Evolutionary conservation across 371 early-diverging fungal species (phyloP).

Genomic region (Gilbertella persicaria): DNA sequence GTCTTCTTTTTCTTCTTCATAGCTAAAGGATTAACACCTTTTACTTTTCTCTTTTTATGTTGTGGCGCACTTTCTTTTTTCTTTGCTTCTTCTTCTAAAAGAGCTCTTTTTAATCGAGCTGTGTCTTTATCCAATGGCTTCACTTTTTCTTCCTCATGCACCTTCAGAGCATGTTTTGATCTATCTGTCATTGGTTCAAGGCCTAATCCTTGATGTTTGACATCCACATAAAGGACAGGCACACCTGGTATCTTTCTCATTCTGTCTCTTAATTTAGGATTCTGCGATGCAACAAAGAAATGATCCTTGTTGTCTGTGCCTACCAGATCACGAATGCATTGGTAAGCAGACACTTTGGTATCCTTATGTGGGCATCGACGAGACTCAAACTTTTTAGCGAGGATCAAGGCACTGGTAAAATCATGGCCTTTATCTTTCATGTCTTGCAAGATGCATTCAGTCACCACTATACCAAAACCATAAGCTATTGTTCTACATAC

Average conservation of each 20-base stretch:
- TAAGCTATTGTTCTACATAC: neutral
- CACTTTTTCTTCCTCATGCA: constrained; percentile 43
- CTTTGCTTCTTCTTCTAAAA: constrained; percentile 10
- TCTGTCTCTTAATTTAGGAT: constrained; percentile 61
- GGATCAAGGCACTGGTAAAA: constrained; percentile 54
- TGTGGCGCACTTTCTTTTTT: constrained; percentile 8
- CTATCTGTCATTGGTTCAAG: constrained; percentile 74
- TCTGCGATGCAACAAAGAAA: constrained; percentile 85
- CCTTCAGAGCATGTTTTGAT: constrained; percentile 8
- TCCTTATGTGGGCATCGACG: constrained; percentile 77
- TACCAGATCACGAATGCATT: constrained; percentile 78
- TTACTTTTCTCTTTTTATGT: constrained; percentile 42
- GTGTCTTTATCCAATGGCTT: constrained; percentile 57
- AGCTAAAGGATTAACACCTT: constrained; percentile 86
- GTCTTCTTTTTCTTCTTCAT: constrained; percentile 73
- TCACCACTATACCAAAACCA: constrained; percentile 61
- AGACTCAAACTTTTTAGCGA: constrained; percentile 71
- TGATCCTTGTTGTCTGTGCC: constrained; percentile 72
- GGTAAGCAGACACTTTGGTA: constrained; percentile 56
- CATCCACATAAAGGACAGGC: constrained; percentile 82
- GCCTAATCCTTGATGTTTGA: constrained; percentile 44
- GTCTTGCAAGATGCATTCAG: constrained; percentile 77
- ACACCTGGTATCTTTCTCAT: constrained; percentile 80
- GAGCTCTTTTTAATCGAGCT: constrained; percentile 48
- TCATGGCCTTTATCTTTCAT: constrained; percentile 69